Evolutionary conservation across 2,329 filamentous ascomycete species (phyloP), one percentile per base, ranked within the genome.

Genomic region (Cladophialophora yegresii): DNA sequence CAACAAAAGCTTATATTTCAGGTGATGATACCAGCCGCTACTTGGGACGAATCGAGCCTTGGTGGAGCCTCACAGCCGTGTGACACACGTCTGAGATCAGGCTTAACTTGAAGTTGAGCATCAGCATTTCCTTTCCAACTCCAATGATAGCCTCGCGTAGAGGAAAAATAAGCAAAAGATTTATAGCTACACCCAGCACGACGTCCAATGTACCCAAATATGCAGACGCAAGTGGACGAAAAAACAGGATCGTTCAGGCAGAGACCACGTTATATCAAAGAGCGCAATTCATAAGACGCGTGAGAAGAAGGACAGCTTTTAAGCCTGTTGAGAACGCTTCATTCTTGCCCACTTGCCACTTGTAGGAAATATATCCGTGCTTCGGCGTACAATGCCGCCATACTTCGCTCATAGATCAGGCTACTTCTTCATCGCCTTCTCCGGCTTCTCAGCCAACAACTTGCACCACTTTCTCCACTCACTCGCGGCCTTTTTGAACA

Each of bases 391-490:
- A 28, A 6, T 28, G 26, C 26, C 6, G 26, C 26, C 1, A 30
- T 40, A 13, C 20, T 5, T 40, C 51, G 26, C 51, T 54, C 10
- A 12, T 4, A 23, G 30, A 20, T 4, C 2, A 4, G 30, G 20
- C 23, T 54, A 78, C 66, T 77, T 78, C 71, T 76, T 77, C 68
- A 75, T 45, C 20, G 76, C 77, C 67, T 75, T 77, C 69, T 77
- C 73, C 3, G 75, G 75, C 64, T 77, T 71, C 68, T 78, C 77
- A 63, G 73, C 72, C 64, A 75, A 77, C 22, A 69, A 65, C 63
- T 73, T 74, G 61, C 72, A 75, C 77, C 76, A 80, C 58, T 73
- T 75, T 36, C 73, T 73, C 78, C 78, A 80, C 65, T 79, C 78
- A 51, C 64, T 72, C 8, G 77, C 76, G 1, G 72, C 78, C 66